phyloP scores from a whole-genome alignment of 2,329 filamentous ascomycete genomes.

The Trichoderma simmonsii region DNA sequence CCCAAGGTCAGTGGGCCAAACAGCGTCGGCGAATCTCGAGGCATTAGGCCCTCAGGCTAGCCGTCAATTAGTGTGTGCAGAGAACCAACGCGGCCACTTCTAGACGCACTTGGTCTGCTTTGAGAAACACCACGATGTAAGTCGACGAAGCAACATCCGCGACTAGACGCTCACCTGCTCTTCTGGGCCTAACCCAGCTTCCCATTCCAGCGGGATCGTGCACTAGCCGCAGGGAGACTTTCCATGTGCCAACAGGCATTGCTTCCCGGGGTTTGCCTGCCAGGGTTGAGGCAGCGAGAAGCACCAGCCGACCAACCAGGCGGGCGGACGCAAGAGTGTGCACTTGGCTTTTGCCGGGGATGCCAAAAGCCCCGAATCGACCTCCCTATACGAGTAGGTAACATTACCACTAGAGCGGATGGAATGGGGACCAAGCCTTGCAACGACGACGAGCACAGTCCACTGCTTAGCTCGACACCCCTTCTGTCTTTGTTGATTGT shows the following conservation, averaged over 20 bases:
- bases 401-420: slow-evolving; percentile 19
- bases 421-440: neutral
- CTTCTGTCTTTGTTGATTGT: neutral
- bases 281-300: neutral
- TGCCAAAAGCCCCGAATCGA: neutral
- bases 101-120: neutral
- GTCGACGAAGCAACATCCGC: neutral
- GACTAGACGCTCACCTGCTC: slow-evolving; percentile 12
- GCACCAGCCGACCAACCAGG: slow-evolving; percentile 2
- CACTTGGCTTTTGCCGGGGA: slow-evolving; percentile 17
- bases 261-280: neutral
- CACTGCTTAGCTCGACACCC: neutral
- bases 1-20: neutral
- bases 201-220: slow-evolving; percentile 20
- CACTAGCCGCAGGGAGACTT: slow-evolving; percentile 14
- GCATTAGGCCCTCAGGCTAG: neutral
- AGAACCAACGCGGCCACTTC: neutral
- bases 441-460: neutral
- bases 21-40: slow-evolving; percentile 12
- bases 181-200: slow-evolving; percentile 15
- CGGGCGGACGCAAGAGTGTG: slow-evolving; percentile 1
- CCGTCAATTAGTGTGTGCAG: neutral
- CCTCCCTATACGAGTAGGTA: slow-evolving; percentile 19
- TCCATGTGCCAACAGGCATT: slow-evolving; percentile 19
- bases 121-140: neutral